Evolutionary conservation across 2,329 filamentous ascomycete genomes (phyloP).

Genomic region (Albophoma yamanashiensis): DNA sequence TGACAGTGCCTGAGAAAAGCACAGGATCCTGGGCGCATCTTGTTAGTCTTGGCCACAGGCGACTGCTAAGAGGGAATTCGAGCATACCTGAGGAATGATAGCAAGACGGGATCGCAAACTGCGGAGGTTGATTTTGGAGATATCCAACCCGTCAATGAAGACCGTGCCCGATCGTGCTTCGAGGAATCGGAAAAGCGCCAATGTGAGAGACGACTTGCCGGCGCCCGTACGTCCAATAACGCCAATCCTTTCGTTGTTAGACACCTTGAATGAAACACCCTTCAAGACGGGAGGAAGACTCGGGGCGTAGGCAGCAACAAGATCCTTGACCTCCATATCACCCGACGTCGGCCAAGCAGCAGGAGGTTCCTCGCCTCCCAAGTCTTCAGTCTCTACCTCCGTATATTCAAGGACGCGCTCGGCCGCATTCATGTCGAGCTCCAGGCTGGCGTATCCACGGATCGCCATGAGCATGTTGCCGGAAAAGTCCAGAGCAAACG

Average conservation of each 20-base stretch:
- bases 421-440: constrained; percentile 69
- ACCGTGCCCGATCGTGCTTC: constrained; percentile 57
- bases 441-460: constrained; percentile 57
- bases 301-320: constrained; percentile 61
- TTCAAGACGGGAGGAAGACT: constrained; percentile 63
- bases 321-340: constrained; percentile 58
- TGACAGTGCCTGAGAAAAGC: constrained; percentile 68
- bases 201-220: constrained; percentile 65
- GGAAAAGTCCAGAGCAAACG: constrained; percentile 63
- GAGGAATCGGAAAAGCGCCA: constrained; percentile 69
- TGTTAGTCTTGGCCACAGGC: neutral
- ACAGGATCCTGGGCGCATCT: constrained; percentile 52
- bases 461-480: constrained; percentile 54
- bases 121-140: constrained; percentile 59
- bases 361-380: constrained; percentile 49
- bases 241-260: constrained; percentile 60
- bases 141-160: constrained; percentile 62
- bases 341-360: constrained; percentile 69
- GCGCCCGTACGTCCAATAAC: constrained; percentile 70
- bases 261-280: constrained; percentile 55
- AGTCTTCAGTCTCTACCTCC: constrained; percentile 55
- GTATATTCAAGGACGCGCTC: constrained; percentile 70
- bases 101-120: constrained; percentile 63
- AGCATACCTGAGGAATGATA: constrained; percentile 57
- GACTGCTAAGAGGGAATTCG: no score